Evolutionary conservation across 176 grass and related monocot genomes (phyloP), one percentile per base, ranked within the genome.

Genomic region (Phyllostachys edulis): DNA sequence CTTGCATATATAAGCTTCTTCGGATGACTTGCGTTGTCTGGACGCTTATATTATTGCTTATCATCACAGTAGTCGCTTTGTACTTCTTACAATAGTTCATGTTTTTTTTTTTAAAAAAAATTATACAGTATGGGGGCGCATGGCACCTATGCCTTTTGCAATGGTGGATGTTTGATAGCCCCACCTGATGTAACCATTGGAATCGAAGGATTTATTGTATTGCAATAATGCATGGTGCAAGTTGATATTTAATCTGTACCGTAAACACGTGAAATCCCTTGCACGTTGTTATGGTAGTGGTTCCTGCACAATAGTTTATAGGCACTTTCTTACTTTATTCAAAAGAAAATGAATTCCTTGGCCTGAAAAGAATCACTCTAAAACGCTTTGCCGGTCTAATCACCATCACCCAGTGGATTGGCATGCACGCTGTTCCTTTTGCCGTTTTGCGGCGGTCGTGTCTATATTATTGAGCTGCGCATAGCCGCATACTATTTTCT

Each of bases 1-100:
- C 79, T 89, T 84, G 86, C 82, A 54, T 86, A 88, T 90, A 86
- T 88, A 82, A 34, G 63, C 50, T 78, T 82, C 26, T 64, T 88
- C 20, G 32, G 80, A 81, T 62, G 21, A 63, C 60, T 78, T 74
- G 68, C 21, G 41, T 59, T 79, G 59, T 82, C 39, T 39, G 32
- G 8, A 63, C 77, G 81, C 17, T 74, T 51, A 73, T 74, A 79
- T 90, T 83, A 82, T 90, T 83, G 74, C 39, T 52, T 83, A 59
- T 73, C 60, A 50, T 60, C 12, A 36, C 32, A 50, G n/a, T 84
- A 32, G 13, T 29, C 10, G 15, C n/a, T 49, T 47, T 66, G 72
- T 50, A 17, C 47, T 10, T 18, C 59, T 44, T 72, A 16, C 5
- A 27, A 73, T 73, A 51, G 79, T 26, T 42, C 7, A 42, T 24